phyloP scores from a whole-genome alignment of 176 grass and related monocot species.

The maize (Zea mays) region Zm-B73-REFERENCE-NAM-5.0 NC_050100.1:13571001-13571500 shows the following conservation, averaged over 20 bases:
- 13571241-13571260: slow-evolving; percentile 16
- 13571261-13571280: background rate
- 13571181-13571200: slow-evolving; percentile 6
- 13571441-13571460: background rate
- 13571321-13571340: background rate
- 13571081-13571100: background rate
- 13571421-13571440: background rate
- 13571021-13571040: too few relatives aligned
- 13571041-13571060: background rate
- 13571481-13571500: too few relatives aligned
- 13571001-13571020: background rate
- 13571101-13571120: background rate
- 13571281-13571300: background rate
- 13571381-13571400: background rate
- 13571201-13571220: background rate
- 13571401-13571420: background rate
- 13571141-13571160: background rate
- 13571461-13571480: too few relatives aligned
- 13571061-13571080: background rate
- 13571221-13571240: background rate
- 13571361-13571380: background rate
- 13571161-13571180: background rate
- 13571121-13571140: background rate
- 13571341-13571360: background rate
- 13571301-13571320: background rate